These are phyloP conservation scores for Talinum fruticosum DNA, from an alignment of 148 eudicot genomes.

Conservation along the genomic window DNA sequence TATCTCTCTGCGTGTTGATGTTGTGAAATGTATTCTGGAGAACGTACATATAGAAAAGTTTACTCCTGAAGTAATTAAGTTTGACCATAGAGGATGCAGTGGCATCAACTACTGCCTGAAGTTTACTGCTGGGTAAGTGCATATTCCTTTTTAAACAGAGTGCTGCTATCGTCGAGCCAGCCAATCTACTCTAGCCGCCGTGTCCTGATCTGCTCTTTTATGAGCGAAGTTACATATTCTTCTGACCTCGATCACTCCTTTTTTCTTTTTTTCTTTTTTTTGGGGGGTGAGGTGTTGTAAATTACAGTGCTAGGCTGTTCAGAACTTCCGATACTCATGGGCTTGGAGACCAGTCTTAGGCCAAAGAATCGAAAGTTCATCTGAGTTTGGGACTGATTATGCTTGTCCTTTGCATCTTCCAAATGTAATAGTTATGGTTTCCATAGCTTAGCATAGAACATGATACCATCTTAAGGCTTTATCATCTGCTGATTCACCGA, in stretches of 20 bases:
- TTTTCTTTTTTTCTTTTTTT: not conserved
- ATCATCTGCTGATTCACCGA: not conserved
- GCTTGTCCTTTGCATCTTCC: not conserved
- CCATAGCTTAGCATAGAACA: not conserved
- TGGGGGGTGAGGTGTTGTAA: not conserved
- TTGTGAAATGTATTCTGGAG: constrained; percentile 49
- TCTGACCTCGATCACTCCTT: no score
- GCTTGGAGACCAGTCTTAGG: not conserved
- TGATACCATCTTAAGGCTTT: not conserved
- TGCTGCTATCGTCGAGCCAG: not conserved
- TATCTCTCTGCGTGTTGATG: constrained; percentile 40
- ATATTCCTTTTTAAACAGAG: no score
- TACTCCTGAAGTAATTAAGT: constrained; percentile 34
- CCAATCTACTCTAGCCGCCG: not conserved
- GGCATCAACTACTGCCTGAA: constrained; percentile 39
- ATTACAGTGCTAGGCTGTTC: not conserved
- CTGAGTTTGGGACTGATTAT: not conserved
- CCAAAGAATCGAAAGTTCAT: not conserved
- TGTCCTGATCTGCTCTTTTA: not conserved
- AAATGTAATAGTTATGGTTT: not conserved
- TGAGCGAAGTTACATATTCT: not conserved
- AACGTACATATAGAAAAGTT: constrained; percentile 29
- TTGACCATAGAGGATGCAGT: constrained; percentile 29
- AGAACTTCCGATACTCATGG: not conserved
- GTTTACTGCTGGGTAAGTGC: constrained; percentile 52